phyloP scores from a whole-genome alignment of 1,139 yeast species.

The Kodamaea ohmeri region DNA sequence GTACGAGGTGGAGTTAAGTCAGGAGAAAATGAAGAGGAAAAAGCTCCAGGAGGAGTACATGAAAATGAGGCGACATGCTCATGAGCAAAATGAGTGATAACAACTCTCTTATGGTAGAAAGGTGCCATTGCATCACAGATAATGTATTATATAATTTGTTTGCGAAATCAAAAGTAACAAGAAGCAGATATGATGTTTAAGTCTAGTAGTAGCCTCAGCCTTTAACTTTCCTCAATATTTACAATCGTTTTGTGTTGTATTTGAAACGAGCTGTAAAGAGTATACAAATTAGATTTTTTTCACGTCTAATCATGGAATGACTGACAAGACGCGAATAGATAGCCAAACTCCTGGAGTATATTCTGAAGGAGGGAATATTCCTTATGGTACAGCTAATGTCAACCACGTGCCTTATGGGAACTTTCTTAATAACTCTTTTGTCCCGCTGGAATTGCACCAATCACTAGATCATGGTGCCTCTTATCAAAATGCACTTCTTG shows the following conservation, averaged over 20 bases:
- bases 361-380: background rate
- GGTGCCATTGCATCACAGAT: background rate
- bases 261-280: background rate
- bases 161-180: no score
- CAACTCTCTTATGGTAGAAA: background rate
- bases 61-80: slow-evolving; percentile 11
- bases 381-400: no score
- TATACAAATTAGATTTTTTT: background rate
- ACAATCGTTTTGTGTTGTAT: no score
- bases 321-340: background rate
- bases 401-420: no score
- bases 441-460: no score
- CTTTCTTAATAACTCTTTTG: no score
- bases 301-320: background rate
- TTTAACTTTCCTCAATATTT: no score
- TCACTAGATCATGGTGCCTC: no score
- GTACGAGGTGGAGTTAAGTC: slow-evolving; percentile 56
- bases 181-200: background rate
- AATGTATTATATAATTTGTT: background rate
- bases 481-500: no score
- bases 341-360: background rate
- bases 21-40: slow-evolving; percentile 54
- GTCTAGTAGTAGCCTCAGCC: no score
- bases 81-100: background rate
- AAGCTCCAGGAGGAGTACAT: slow-evolving; percentile 43